phyloP scores from a whole-genome alignment of 192 early-diverging fungal species.

The Coemansia sp. region DNA sequence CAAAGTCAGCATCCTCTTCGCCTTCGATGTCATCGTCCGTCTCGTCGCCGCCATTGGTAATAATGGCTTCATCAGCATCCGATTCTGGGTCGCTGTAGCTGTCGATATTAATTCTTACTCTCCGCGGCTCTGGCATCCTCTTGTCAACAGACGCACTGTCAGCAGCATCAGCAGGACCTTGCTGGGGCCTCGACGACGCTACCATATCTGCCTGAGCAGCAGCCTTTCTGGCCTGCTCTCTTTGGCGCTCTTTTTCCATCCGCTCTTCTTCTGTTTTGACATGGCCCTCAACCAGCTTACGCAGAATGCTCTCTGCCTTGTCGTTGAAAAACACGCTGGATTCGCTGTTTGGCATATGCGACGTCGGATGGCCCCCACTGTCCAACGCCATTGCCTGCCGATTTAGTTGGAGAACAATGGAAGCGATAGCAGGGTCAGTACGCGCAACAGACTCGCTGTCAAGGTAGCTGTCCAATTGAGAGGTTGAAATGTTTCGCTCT shows the following conservation, averaged over 20 bases:
- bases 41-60: constrained; percentile 3
- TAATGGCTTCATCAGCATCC: constrained; percentile 9
- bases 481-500: constrained; percentile 31
- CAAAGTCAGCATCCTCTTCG: constrained; percentile 52
- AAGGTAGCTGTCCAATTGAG: constrained; percentile 36
- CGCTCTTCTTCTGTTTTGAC: constrained; percentile 15
- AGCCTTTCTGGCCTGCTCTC: constrained; percentile 13
- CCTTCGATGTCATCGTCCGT: constrained; percentile 22
- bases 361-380: background rate
- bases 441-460: constrained; percentile 12
- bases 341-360: background rate
- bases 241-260: background rate
- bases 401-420: constrained; percentile 19
- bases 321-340: constrained; percentile 31
- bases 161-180: background rate
- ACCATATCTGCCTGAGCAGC: constrained; percentile 2
- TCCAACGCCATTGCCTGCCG: constrained; percentile 9
- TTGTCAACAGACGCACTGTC: background rate
- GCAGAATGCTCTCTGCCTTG: constrained; percentile 34
- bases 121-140: background rate
- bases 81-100: constrained; percentile 9
- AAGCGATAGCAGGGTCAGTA: constrained; percentile 11
- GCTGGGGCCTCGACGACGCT: background rate
- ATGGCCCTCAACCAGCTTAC: constrained; percentile 27
- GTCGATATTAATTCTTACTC: constrained; percentile 2